Percentiles rank a stretch among this genome's conserved stretches.
Evolutionary conservation across 2,329 filamentous ascomycete genomes (phyloP).

Genomic region (Mariannaea sp.): DNA sequence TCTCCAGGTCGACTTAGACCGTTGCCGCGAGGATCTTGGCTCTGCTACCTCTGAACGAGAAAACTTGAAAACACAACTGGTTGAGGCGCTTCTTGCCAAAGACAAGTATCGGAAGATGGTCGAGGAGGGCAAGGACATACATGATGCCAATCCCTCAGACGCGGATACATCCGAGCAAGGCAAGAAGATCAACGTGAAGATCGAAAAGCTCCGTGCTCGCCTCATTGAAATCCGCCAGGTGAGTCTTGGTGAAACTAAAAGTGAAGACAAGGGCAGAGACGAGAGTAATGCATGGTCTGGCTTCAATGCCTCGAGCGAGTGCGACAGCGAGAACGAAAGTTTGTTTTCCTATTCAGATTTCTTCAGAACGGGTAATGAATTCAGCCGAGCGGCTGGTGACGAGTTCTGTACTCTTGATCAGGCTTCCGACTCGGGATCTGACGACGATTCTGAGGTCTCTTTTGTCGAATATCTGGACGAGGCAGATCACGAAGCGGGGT

Average conservation of each 20-base stretch:
- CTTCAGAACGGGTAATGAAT: conserved; percentile 4
- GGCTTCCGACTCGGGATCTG: neutral
- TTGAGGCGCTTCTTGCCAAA: conserved; percentile 64
- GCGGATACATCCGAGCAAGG: conserved; percentile 43
- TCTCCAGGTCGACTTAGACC: conserved; percentile 61
- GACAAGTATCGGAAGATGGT: conserved; percentile 62
- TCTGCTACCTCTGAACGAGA: conserved; percentile 57
- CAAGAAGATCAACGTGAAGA: conserved; percentile 55
- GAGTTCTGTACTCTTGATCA: neutral
- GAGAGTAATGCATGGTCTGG: neutral
- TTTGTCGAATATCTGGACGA: neutral
- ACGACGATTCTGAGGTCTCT: neutral
- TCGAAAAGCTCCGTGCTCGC: conserved; percentile 60
- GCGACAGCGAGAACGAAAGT: neutral
- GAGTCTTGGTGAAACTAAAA: conserved; percentile 38
- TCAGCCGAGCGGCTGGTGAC: conserved; percentile 20
- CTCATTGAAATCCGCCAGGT: conserved; percentile 65
- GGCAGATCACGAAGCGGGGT: neutral
- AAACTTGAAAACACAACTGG: conserved; percentile 62
- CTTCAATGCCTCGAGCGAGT: neutral
- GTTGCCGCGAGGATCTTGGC: conserved; percentile 57
- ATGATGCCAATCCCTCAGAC: conserved; percentile 46
- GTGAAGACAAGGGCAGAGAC: neutral
- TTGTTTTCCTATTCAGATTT: neutral
- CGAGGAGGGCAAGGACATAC: conserved; percentile 52